These are phyloP conservation scores for Termitomyces sp. DNA, from an alignment of 768 basidiomycete species.

Conservation along the genomic window DNA sequence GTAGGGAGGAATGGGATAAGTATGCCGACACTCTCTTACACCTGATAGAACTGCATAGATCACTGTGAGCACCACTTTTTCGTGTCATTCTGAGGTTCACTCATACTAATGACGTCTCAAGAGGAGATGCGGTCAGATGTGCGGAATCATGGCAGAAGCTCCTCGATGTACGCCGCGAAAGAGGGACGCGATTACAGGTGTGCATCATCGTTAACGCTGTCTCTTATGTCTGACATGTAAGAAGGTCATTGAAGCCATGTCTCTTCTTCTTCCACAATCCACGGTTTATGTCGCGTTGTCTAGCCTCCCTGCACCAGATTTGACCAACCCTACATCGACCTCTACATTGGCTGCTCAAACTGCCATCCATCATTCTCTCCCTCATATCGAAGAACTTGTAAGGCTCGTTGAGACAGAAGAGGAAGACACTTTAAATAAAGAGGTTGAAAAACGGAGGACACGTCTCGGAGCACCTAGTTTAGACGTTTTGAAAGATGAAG, in stretches of 20 bases:
- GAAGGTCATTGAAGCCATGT: constrained; percentile 64
- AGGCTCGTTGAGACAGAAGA: constrained; percentile 60
- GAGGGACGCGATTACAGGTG: constrained; percentile 51
- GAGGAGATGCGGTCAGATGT: constrained; percentile 71
- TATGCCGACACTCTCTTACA: constrained; percentile 46
- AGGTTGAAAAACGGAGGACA: constrained; percentile 72
- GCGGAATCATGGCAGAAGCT: constrained; percentile 79
- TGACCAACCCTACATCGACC: constrained; percentile 65
- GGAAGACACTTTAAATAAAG: constrained; percentile 45
- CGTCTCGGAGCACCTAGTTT: constrained; percentile 64
- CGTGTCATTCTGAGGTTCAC: background rate
- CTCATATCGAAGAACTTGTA: constrained; percentile 68
- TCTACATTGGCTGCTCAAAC: constrained; percentile 51
- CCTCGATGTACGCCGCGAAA: constrained; percentile 51
- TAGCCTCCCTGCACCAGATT: constrained; percentile 65
- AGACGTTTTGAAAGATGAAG: constrained; percentile 54
- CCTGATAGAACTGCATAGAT: constrained; percentile 52
- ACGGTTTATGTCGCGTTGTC: constrained; percentile 55
- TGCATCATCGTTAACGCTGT: constrained; percentile 1
- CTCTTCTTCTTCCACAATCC: constrained; percentile 71
- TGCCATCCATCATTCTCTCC: constrained; percentile 65
- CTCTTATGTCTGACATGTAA: constrained; percentile 1
- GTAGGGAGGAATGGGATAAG: constrained; percentile 49
- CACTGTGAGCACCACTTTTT: constrained; percentile 38
- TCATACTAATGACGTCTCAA: constrained; percentile 20